Base-by-base conservation (phyloP, 2,329 filamentous ascomycete species). In the Teratosphaeria viscida region DNA sequence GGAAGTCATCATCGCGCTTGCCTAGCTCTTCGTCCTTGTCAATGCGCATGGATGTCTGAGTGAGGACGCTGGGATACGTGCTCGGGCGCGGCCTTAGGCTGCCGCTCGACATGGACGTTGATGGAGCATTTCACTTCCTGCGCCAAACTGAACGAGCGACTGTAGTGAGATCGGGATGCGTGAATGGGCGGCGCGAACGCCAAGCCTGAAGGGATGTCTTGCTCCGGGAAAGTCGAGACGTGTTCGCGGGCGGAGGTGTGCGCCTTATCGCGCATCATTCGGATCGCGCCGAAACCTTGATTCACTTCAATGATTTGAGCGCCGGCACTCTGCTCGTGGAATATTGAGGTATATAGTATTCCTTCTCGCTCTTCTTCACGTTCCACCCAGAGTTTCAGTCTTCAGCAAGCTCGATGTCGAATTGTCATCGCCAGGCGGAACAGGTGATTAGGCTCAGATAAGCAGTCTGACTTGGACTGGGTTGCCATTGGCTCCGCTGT, bases 1-100 rank as follows among this genome's bases (percentile, higher is more conserved):
- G 77, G 71, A 82, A 81, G 71, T 85, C 82, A 70, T 86, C 84
- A 71, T 86, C 80, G 69, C 82, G 83, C 73, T 86, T 86, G 60
- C 82, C 83, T 61, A 81, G 77, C 76, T 86, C 83, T 73, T 84
- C 82, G 68, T 86, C 84, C 60, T 75, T 78, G 60, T 49, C 43
- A 3, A 49, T 49, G n/a, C 43, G 43, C 43, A 49, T 49, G 60
- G 61, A 57, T 52, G 58, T 49, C 34, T 26, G 55, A 35, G 52
- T 52, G 49, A 55, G 59, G 60, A 64, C 63, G 47, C 58, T 64
- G 60, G 59, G 57, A 29, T 49, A 49, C 16, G 43, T 61, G 52
- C 43, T 47, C 56, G 14, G 34, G 34, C 12, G 55, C 55, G 60
- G 58, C 37, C 62, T 59, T 19, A 59, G 49, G 54, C 19, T 59